These are phyloP conservation scores for Aspergillus quadricinctus DNA, from an alignment of 2,329 filamentous ascomycete species.

Conservation along the genomic window DNA sequence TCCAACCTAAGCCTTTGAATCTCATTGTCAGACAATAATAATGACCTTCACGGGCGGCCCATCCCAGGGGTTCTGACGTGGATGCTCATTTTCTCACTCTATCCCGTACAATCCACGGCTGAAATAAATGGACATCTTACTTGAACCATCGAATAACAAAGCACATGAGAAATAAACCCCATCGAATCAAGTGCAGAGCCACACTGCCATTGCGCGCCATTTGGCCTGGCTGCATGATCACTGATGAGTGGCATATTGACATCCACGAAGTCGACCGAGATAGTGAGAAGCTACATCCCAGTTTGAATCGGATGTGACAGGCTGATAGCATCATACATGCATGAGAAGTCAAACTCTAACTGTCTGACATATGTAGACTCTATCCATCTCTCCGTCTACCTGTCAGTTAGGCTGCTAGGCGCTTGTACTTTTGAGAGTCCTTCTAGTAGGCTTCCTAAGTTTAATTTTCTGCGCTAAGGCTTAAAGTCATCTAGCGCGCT, in stretches of 20 bases:
- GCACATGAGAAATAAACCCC: not conserved
- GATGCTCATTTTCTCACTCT: not conserved
- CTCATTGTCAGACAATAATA: not conserved
- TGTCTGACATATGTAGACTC: not conserved
- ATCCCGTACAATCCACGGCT: not conserved
- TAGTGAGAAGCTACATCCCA: not conserved
- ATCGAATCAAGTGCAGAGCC: not conserved
- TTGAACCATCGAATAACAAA: not conserved
- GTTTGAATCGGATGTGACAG: not conserved
- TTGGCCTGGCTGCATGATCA: conserved; percentile 2
- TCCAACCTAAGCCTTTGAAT: not conserved
- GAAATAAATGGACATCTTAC: not conserved
- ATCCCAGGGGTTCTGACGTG: not conserved
- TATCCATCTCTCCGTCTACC: not conserved
- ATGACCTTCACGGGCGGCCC: not conserved
- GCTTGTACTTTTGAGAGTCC: not conserved
- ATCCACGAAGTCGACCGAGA: not conserved
- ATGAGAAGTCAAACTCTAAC: not conserved
- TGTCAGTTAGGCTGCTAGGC: not conserved
- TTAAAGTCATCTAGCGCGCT: not conserved
- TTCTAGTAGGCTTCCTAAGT: not conserved
- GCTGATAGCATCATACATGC: not conserved
- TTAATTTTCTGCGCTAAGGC: not conserved
- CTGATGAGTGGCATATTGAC: not conserved
- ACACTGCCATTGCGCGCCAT: not conserved